Evolutionary conservation across 768 basidiomycete species (phyloP).

Genomic region (Gloeophyllum trabeum): DNA sequence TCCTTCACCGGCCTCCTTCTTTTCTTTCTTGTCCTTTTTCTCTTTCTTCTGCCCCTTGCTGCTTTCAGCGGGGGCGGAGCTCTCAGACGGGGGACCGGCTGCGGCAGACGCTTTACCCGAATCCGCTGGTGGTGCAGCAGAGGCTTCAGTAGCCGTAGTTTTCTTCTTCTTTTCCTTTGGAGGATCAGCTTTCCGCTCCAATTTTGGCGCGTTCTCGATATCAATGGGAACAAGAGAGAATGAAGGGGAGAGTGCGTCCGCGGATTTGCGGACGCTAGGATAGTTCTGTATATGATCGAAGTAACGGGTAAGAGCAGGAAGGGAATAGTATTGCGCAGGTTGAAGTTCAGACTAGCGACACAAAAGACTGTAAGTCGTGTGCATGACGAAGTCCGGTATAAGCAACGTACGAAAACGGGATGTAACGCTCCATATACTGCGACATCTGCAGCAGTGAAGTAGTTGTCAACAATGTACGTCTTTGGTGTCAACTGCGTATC

Average conservation of each 20-base stretch:
- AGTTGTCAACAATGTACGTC: slow-evolving; percentile 80
- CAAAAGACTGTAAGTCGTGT: neutral
- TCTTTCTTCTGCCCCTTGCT: slow-evolving; percentile 31
- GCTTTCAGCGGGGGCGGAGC: slow-evolving; percentile 12
- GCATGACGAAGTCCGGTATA: neutral
- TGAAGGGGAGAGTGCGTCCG: slow-evolving; percentile 35
- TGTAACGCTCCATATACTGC: slow-evolving; percentile 87
- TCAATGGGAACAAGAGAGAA: slow-evolving; percentile 58
- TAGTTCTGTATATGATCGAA: slow-evolving; percentile 88
- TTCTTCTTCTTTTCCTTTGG: slow-evolving; percentile 76
- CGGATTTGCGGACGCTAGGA: slow-evolving; percentile 47
- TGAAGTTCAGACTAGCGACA: slow-evolving; percentile 51
- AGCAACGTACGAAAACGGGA: slow-evolving; percentile 60
- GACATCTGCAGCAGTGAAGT: slow-evolving; percentile 83
- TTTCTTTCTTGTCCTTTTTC: slow-evolving; percentile 29
- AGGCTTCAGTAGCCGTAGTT: slow-evolving; percentile 31
- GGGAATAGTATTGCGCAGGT: slow-evolving; percentile 62
- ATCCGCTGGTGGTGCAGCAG: neutral
- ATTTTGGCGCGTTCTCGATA: slow-evolving; percentile 60
- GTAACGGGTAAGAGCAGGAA: slow-evolving; percentile 83
- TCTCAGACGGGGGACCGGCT: slow-evolving; percentile 15
- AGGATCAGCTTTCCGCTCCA: slow-evolving; percentile 61
- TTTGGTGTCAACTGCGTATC: slow-evolving; percentile 60
- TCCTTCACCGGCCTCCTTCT: slow-evolving; percentile 28
- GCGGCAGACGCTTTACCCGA: neutral